Evolutionary conservation across 768 basidiomycete genomes (phyloP).

Genomic region (Mycena pura): DNA sequence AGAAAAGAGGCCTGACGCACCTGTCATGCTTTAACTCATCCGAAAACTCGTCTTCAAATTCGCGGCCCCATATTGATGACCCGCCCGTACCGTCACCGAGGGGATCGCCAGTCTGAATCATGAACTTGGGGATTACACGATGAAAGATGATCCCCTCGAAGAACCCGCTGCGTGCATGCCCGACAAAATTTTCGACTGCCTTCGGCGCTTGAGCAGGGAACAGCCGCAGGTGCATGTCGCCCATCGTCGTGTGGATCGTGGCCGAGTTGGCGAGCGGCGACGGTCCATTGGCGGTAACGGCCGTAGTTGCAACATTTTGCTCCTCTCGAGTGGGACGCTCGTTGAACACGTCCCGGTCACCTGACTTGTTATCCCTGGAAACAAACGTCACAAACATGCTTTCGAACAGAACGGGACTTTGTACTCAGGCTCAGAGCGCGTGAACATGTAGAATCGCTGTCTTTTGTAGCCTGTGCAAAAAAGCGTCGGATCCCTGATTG

Average conservation of each 20-base stretch:
- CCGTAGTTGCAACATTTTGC: constrained; percentile 78
- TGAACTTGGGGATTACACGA: constrained; percentile 97
- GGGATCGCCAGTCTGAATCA: constrained; percentile 97
- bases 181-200: constrained; percentile 97
- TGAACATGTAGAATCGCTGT: constrained; percentile 94
- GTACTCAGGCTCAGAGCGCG: constrained; percentile 89
- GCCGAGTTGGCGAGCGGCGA: constrained; percentile 80
- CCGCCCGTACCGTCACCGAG: constrained; percentile 95
- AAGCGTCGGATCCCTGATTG: constrained; percentile 85
- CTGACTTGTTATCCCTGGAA: constrained; percentile 79
- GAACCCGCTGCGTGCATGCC: constrained; percentile 86
- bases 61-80: constrained; percentile 85
- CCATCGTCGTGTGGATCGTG: constrained; percentile 93
- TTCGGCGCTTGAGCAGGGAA: constrained; percentile 95
- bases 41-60: constrained; percentile 94
- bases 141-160: constrained; percentile 96
- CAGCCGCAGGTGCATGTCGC: constrained; percentile 88
- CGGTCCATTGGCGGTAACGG: constrained; percentile 57
- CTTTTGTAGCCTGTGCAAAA: constrained; percentile 95
- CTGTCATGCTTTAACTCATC: constrained; percentile 91
- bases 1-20: constrained; percentile 45
- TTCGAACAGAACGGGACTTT: constrained; percentile 36
- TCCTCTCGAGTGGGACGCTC: constrained; percentile 97
- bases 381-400: neutral
- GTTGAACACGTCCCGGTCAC: constrained; percentile 97